A percentile compares a stretch with the other conserved stretches of the same genome.
Evolutionary conservation across 163 green algal species (phyloP).

Genomic region (Prototheca cutis): DNA sequence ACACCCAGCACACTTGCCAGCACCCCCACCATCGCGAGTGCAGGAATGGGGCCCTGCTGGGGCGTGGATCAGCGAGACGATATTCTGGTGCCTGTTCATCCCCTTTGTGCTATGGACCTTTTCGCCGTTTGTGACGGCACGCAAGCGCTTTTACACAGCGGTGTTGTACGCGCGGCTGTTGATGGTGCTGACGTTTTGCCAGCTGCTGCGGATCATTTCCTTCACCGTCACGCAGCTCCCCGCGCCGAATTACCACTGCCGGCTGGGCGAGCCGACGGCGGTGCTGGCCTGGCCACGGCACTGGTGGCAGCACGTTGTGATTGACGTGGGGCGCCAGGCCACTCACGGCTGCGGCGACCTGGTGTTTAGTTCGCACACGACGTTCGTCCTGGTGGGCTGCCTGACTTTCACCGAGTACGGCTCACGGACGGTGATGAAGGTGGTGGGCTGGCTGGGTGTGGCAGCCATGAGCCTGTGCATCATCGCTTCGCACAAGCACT

Average conservation of each 20-base stretch:
- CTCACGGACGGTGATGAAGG: conserved; percentile 32
- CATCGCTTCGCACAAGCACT: conserved; percentile 82
- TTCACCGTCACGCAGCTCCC: conserved; percentile 77
- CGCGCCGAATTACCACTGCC: conserved; percentile 78
- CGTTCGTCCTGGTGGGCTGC: conserved; percentile 69
- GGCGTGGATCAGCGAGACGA: conserved; percentile 70
- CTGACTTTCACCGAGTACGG: conserved; percentile 56
- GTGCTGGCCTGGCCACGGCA: conserved; percentile 35
- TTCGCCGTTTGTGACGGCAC: conserved; percentile 62
- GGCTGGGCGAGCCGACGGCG: conserved; percentile 34
- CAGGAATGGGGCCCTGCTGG: conserved; percentile 66
- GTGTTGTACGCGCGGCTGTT: conserved; percentile 74
- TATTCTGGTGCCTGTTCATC: conserved; percentile 68
- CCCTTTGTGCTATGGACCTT: conserved; percentile 80
- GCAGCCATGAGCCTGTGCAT: conserved; percentile 67
- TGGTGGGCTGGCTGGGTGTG: conserved; percentile 56
- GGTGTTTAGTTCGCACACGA: conserved; percentile 91
- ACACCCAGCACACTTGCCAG: background rate
- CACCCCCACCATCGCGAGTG: background rate
- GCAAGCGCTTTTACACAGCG: conserved; percentile 80
- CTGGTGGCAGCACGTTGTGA: conserved; percentile 63
- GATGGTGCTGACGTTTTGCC: conserved; percentile 78
- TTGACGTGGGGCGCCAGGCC: conserved; percentile 54
- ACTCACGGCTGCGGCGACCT: conserved; percentile 83
- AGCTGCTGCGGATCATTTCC: conserved; percentile 76